phyloP scores from a whole-genome alignment of 371 early-diverging fungal species.

The Mortierella sp. region DNA sequence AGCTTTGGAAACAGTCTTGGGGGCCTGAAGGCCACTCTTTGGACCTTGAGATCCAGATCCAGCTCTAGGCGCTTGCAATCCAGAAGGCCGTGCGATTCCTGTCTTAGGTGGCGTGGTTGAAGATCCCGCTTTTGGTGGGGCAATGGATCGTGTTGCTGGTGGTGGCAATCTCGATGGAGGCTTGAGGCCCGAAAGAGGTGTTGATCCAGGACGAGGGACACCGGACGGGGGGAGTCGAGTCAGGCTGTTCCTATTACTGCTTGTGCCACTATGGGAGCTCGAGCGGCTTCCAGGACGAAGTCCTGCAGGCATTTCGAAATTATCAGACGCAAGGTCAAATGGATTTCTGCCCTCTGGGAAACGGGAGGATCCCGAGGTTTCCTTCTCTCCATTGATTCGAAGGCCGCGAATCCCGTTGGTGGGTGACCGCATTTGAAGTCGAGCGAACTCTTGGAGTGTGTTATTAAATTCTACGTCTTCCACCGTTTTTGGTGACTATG shows the following conservation, averaged over 20 bases:
- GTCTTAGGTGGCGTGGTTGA: conserved; percentile 15
- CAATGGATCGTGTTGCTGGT: conserved; percentile 24
- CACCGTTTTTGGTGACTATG: neutral
- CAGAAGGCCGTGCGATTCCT: conserved; percentile 21
- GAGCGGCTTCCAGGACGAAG: conserved; percentile 9
- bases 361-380: conserved; percentile 16
- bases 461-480: conserved; percentile 35
- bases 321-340: conserved; percentile 36
- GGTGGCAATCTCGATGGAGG: conserved; percentile 25
- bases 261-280: conserved; percentile 20
- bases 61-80: conserved; percentile 31
- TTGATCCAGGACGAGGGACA: conserved; percentile 11
- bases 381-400: neutral
- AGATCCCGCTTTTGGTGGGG: conserved; percentile 15
- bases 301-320: conserved; percentile 23
- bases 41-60: conserved; percentile 23
- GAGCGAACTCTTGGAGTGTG: conserved; percentile 17
- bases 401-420: conserved; percentile 20
- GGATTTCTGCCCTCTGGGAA: conserved; percentile 37
- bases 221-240: conserved; percentile 16
- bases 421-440: neutral
- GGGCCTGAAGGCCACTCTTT: conserved; percentile 26
- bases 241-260: conserved; percentile 14
- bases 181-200: conserved; percentile 14
- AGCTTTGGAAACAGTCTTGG: conserved; percentile 2